A percentile compares a stretch with the other conserved stretches of the same genome.
phyloP scores from a whole-genome alignment of 225 moss, liverwort and hornwort species.

The Pseudoscleropodium purum region DNA sequence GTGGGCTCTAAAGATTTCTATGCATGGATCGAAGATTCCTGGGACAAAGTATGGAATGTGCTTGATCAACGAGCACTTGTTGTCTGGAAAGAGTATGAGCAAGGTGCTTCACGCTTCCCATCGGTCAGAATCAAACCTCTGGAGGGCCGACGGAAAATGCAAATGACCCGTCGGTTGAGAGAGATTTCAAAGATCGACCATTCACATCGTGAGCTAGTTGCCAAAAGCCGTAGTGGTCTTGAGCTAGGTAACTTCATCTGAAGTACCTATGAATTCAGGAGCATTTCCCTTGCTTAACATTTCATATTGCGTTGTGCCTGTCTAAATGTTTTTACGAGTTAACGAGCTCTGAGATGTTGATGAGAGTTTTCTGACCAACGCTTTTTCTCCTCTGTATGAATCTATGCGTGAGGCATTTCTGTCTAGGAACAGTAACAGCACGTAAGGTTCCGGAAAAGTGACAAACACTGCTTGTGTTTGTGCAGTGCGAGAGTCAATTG shows the following conservation, averaged over 20 bases:
- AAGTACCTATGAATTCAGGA: neutral
- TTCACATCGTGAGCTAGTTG: conserved; percentile 65
- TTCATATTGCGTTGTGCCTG: neutral
- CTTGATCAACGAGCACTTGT: conserved; percentile 60
- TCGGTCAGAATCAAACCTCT: conserved; percentile 64
- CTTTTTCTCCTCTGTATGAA: neutral
- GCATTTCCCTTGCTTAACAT: neutral
- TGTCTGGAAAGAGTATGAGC: conserved; percentile 75
- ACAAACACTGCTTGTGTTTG: conserved; percentile 28
- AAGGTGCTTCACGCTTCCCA: conserved; percentile 67
- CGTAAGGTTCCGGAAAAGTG: neutral
- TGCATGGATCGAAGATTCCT: conserved; percentile 55
- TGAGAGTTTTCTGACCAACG: neutral
- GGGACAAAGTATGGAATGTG: conserved; percentile 36
- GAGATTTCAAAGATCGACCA: conserved; percentile 57
- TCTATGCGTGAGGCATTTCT: neutral
- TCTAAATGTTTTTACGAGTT: neutral
- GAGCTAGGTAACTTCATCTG: conserved; percentile 26
- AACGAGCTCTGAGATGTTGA: neutral
- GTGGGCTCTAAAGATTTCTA: conserved; percentile 44
- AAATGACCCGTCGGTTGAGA: conserved; percentile 68
- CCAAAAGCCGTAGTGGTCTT: conserved; percentile 30
- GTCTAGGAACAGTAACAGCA: neutral
- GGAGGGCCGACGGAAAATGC: conserved; percentile 77
- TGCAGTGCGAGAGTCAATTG: conserved; percentile 81